Conservation (phyloP, 164 flowering plant genomes). For the Berberis thunbergii region DNA sequence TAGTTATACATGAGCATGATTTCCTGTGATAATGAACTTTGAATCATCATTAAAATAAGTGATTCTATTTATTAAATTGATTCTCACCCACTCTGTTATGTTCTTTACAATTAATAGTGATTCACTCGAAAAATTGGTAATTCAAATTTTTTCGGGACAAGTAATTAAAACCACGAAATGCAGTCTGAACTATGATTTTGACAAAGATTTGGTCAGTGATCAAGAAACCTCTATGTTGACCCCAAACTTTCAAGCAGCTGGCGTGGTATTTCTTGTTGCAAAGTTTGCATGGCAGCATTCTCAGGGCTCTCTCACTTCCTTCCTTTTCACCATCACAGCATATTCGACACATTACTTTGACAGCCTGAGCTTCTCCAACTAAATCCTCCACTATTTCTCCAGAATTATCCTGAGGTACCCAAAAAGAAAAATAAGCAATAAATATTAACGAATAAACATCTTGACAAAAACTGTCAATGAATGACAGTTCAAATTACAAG, state of each 20-base stretch:
- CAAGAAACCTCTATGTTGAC: slow-evolving; percentile 66
- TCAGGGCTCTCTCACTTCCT: slow-evolving; percentile 77
- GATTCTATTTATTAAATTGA: no score
- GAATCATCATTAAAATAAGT: no score
- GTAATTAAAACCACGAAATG: background rate
- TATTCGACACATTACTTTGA: slow-evolving; percentile 73
- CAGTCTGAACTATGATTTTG: background rate
- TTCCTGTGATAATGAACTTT: background rate
- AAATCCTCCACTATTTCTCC: slow-evolving; percentile 12
- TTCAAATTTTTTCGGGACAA: no score
- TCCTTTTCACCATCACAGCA: slow-evolving; percentile 84
- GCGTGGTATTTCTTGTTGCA: slow-evolving; percentile 93
- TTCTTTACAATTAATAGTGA: no score
- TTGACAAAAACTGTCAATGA: background rate
- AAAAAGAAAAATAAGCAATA: background rate
- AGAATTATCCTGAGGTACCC: slow-evolving; percentile 14
- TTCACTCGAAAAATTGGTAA: no score
- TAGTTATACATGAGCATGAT: background rate
- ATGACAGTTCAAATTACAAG: no score
- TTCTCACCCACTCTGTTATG: no score
- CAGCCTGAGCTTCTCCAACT: slow-evolving; percentile 27
- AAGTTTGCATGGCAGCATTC: slow-evolving; percentile 80
- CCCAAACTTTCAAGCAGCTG: slow-evolving; percentile 82
- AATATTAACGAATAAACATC: background rate
- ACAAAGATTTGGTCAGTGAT: slow-evolving; percentile 4